These are phyloP conservation scores for Lolium rigidum DNA, from an alignment of 176 grass and related monocot species.

Conservation along the genomic window DNA sequence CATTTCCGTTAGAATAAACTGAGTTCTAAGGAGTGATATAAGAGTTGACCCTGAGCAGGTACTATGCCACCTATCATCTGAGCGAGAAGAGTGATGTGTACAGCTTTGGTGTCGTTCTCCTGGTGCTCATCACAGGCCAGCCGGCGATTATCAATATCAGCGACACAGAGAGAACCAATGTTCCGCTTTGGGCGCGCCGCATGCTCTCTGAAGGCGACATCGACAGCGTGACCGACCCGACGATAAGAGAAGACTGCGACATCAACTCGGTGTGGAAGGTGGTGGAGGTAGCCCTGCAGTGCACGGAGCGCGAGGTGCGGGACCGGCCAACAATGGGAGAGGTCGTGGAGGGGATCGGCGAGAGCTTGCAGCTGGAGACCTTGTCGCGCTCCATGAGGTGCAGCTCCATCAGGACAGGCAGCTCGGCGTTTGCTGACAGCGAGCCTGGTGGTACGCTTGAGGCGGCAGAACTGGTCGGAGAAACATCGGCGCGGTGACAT, in stretches of 20 bases:
- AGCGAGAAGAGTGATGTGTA: conserved; percentile 23
- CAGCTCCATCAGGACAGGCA: background rate
- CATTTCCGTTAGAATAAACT: background rate
- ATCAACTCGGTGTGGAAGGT: no score
- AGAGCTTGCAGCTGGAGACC: conserved; percentile 25
- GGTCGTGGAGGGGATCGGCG: conserved; percentile 7
- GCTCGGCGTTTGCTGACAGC: background rate
- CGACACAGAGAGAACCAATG: background rate
- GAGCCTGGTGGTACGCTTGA: background rate
- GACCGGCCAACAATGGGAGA: conserved; percentile 38
- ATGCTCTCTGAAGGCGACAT: conserved; percentile 5
- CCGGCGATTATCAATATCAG: background rate
- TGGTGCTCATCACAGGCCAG: background rate
- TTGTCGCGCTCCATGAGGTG: background rate
- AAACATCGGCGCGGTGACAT: background rate
- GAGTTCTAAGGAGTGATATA: background rate
- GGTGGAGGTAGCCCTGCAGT: conserved; percentile 29
- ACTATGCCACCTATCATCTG: background rate
- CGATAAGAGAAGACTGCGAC: no score
- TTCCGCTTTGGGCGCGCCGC: conserved; percentile 21
- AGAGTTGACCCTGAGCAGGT: background rate
- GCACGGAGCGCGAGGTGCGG: background rate
- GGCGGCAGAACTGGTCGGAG: background rate
- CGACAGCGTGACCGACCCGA: background rate
- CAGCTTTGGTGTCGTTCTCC: no score